These are phyloP conservation scores for Eustoma russellianum DNA, from an alignment of 257 asterid genomes.

Conservation along the genomic window DNA sequence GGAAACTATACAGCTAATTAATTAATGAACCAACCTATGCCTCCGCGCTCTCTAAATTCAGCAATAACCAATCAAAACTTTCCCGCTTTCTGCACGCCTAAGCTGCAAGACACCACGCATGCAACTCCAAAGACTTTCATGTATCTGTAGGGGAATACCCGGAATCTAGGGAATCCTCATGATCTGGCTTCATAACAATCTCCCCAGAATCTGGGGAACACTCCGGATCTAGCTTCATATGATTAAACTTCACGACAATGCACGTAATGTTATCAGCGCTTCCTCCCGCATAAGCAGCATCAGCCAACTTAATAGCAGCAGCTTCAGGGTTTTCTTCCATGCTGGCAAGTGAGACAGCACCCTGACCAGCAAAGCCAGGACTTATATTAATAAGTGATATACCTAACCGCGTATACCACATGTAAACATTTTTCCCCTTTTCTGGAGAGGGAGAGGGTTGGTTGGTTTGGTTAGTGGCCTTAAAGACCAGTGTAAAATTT, in stretches of 20 bases:
- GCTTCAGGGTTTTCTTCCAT: constrained; percentile 74
- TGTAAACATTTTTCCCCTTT: no score
- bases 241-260: constrained; percentile 82
- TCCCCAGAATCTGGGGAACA: constrained; percentile 27
- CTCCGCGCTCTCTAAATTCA: constrained; percentile 13
- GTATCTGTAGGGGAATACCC: constrained; percentile 16
- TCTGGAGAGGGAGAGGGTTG: no score
- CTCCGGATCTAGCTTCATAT: constrained; percentile 20
- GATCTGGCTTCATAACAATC: constrained; percentile 41
- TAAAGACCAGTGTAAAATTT: no score
- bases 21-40: constrained; percentile 25
- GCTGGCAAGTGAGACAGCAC: constrained; percentile 73
- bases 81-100: constrained; percentile 1
- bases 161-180: constrained; percentile 19
- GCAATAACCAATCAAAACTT: constrained; percentile 5
- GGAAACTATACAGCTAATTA: neutral
- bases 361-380: constrained; percentile 31
- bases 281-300: constrained; percentile 86
- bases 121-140: constrained; percentile 3
- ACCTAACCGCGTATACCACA: no score
- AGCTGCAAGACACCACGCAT: constrained; percentile 15
- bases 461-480: no score
- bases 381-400: neutral
- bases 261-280: constrained; percentile 97
- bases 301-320: constrained; percentile 89